These are phyloP conservation scores for button mushroom (Agaricus bisporus) DNA, from an alignment of 768 basidiomycete genomes.

Conservation along the genomic window DNA sequence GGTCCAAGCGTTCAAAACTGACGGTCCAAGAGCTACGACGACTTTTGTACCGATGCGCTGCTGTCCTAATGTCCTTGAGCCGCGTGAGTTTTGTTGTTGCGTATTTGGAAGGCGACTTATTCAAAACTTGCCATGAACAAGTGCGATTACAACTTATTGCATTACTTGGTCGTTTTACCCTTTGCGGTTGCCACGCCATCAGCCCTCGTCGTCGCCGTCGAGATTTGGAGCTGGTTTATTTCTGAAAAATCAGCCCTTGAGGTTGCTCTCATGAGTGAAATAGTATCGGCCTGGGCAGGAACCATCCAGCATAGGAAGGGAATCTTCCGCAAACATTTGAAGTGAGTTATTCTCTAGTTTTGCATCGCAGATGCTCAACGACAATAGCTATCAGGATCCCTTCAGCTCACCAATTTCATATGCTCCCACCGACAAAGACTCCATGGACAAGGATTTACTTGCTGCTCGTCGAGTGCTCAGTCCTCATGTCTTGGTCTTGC, in stretches of 20 bases:
- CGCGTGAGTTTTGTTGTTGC: constrained; percentile 35
- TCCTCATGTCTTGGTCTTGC: constrained; percentile 79
- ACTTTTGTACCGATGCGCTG: constrained; percentile 81
- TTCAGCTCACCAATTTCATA: constrained; percentile 84
- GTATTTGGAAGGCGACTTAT: background rate
- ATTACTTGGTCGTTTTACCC: constrained; percentile 82
- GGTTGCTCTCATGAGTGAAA: constrained; percentile 78
- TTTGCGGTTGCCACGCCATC: constrained; percentile 86
- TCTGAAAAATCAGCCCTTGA: constrained; percentile 80
- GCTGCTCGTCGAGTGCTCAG: constrained; percentile 71
- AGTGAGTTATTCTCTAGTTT: constrained; percentile 44
- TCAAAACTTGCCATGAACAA: constrained; percentile 20
- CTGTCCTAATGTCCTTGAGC: constrained; percentile 64
- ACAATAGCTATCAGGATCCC: constrained; percentile 76
- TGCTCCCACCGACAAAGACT: constrained; percentile 82
- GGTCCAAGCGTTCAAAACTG: constrained; percentile 64
- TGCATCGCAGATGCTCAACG: background rate
- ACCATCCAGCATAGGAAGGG: constrained; percentile 76
- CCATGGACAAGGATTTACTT: constrained; percentile 65
- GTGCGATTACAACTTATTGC: constrained; percentile 82
- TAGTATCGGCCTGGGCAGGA: constrained; percentile 81
- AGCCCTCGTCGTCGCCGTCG: constrained; percentile 80
- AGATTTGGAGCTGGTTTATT: constrained; percentile 96
- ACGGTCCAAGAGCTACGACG: constrained; percentile 81
- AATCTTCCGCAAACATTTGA: constrained; percentile 72